Percentiles rank a stretch among this genome's conserved stretches.
phyloP scores from a whole-genome alignment of 805 yeast species.

The Cyberlindnera mississippiensis region DNA sequence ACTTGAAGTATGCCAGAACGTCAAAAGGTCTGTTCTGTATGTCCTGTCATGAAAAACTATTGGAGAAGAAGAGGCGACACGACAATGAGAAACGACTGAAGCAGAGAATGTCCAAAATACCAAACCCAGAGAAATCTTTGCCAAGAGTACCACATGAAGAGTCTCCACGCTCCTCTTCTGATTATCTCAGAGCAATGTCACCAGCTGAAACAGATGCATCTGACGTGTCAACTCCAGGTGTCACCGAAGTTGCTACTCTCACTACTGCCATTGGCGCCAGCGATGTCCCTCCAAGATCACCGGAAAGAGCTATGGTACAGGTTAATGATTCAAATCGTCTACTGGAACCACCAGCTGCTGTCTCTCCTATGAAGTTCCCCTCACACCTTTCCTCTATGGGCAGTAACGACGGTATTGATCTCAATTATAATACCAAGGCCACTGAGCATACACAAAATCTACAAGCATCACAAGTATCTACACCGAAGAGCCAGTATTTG shows the following conservation, averaged over 20 bases:
- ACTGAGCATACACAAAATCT: not conserved
- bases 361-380: slow-evolving; percentile 20
- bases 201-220: slow-evolving; percentile 21
- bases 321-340: not conserved
- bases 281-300: slow-evolving; percentile 24
- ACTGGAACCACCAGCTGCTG: slow-evolving; percentile 20
- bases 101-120: slow-evolving; percentile 13
- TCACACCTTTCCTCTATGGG: slow-evolving; percentile 10
- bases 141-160: slow-evolving; percentile 22
- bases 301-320: slow-evolving; percentile 15
- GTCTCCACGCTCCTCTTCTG: slow-evolving; percentile 12
- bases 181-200: slow-evolving; percentile 10
- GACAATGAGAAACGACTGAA: slow-evolving; percentile 34
- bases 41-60: slow-evolving; percentile 80
- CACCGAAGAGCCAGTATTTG: slow-evolving; percentile 7
- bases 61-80: slow-evolving; percentile 69
- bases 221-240: slow-evolving; percentile 16
- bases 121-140: slow-evolving; percentile 19
- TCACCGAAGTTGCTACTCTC: slow-evolving; percentile 4
- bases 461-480: not conserved
- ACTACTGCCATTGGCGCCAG: slow-evolving; percentile 3
- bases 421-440: not conserved
- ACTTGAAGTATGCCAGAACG: slow-evolving; percentile 87
- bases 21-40: slow-evolving; percentile 91
- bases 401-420: not conserved